Conservation (phyloP, 148 eudicot genomes). For the Rhododendron henanense region DNA sequence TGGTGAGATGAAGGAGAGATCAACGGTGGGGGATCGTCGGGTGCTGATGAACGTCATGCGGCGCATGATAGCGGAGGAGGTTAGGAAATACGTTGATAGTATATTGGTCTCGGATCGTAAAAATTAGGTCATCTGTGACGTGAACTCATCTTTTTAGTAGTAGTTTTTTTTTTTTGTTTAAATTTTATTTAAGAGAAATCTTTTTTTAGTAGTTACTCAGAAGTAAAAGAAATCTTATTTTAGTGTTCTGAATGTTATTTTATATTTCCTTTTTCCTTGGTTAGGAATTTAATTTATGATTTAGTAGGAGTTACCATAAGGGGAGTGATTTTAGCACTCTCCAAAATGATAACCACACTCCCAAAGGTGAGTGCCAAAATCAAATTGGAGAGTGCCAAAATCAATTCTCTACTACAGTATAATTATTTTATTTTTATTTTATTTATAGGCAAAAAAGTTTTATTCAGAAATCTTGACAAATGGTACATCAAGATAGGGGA, state of each 20-base stretch:
- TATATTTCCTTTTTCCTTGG: neutral
- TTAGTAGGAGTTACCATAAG: too few species aligned
- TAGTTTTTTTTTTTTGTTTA: too few species aligned
- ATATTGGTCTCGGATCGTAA: neutral
- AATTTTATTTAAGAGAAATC: too few species aligned
- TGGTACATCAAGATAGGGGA: too few species aligned
- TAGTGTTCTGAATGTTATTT: neutral
- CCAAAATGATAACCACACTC: too few species aligned
- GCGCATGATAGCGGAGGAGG: slow-evolving; percentile 35
- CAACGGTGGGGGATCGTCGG: slow-evolving; percentile 11
- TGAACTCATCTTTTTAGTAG: neutral
- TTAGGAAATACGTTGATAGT: slow-evolving; percentile 25
- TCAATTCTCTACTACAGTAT: too few species aligned
- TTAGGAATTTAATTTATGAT: neutral
- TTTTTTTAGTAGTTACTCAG: neutral
- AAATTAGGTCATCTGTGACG: neutral
- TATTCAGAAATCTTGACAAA: too few species aligned
- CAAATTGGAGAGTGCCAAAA: too few species aligned
- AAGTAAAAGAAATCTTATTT: neutral
- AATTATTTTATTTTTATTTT: too few species aligned
- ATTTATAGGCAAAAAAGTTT: too few species aligned
- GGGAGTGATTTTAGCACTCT: too few species aligned
- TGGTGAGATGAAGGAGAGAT: neutral
- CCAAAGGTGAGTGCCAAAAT: too few species aligned
- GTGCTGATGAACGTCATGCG: slow-evolving; percentile 20